Evolutionary conservation across 1,284 basidiomycete species (phyloP), one percentile per base, ranked within the genome.

Genomic region (Vanrija pseudolonga): DNA sequence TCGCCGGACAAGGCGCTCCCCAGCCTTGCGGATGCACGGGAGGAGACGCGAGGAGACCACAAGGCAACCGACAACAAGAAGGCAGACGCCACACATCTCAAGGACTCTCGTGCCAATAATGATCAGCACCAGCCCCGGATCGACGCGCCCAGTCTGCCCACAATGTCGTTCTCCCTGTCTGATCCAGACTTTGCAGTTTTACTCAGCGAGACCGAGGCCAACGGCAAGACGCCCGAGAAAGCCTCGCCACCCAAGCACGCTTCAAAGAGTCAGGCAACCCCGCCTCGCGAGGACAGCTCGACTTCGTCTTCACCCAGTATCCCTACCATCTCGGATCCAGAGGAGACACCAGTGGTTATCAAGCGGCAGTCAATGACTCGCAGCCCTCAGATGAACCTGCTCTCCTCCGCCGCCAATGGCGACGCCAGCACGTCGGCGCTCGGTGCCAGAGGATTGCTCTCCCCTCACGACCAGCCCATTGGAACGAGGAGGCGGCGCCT

Each of bases 171-270:
- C 59, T 74, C 73, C 11, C 55, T 77, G 2, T 74, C 74, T 18
- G 76, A 77, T 53, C 74, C 76, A 3, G 76, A 77, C 59, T 78
- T 78, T 65, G 74, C 75, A 3, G 48, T 67, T 12, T 66, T 78
- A 17, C 62, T 78, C 19, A 72, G 72, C 45, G 67, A 67, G 26
- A 71, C 70, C 40, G 67, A 72, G 46, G 42, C n/a, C 15, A 26
- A 22, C 6, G 53, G 47, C 44, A 51, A 45, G 40, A 50, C 26
- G 43, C 23, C 11, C 12, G 32, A 32, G 32, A 51, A 32, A 19
- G 26, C 22, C 4, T 36, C 49, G 6, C 36, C 22, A 17, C 19
- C 37, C 20, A 50, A 50, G 36, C 28, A 22, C 32, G 5, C 9
- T 15, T 32, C 32, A 9, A 32, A 32, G 32, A 14, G 4, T 12